Base-by-base conservation (phyloP, 2,329 filamentous ascomycete species). In the Pseudocercospora musae region DNA sequence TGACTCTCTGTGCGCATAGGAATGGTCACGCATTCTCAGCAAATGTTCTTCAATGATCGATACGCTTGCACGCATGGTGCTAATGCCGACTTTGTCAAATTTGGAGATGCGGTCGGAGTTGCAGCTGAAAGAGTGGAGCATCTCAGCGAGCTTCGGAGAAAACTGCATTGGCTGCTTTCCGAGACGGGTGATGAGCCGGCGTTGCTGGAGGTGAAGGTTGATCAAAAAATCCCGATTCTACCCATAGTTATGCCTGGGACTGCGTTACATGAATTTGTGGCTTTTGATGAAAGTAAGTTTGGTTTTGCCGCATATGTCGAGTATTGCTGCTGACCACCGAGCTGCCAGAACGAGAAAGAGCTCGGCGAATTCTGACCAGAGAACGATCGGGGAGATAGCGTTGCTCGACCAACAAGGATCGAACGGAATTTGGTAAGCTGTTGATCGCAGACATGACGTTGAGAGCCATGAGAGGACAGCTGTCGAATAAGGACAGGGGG, bases 1-100 rank as follows among this genome's bases (percentile, higher is more conserved):
- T 44, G 40, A 44, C 40, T 44, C 6, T n/a, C 13, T 6, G 6
- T n/a, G 13, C 40, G 8, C 20, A 10, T 18, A 57, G 55, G 55
- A 23, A 97, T 97, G 93, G 92, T 97, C 37, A 96, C 93, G 2
- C 93, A 97, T 80, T 97, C 93, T 92, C 93, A 97, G 79, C 92
- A 91, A 72, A 86, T 97, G 68, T 97, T 97, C 81, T 97, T 96
- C 80, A 89, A 96, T 76, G 92, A 97, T 75, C 88, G 93, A 71
- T 97, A 87, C 76, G 84, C 91, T 33, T 92, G 96, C 77, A 96
- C 93, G 0, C 93, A 97, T 77, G 92, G 96, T 80, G 84, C 86
- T 75, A 97, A 97, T 78, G 92, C 93, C 18, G 87, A 96, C 76
- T 97, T 97, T 75, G 90, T 93, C 79, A 96, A 94, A 81, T 82